Evolutionary conservation across 495 filamentous ascomycete species (phyloP).

Genomic region (Trichoderma erinaceum): DNA sequence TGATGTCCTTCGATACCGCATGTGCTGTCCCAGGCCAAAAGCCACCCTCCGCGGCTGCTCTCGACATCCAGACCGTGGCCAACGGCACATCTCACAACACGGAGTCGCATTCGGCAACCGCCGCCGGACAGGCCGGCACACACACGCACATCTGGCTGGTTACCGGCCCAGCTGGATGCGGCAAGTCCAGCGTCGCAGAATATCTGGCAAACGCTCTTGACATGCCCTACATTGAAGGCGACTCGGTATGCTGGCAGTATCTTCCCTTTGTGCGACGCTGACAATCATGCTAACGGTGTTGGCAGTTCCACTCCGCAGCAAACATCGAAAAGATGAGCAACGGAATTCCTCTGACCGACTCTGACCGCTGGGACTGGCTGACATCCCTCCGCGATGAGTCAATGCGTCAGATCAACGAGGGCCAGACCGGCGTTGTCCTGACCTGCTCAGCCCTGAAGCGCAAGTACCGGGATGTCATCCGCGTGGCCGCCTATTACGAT

Average conservation of each 20-base stretch:
- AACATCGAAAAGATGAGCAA: constrained; percentile 94
- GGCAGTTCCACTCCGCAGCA: constrained; percentile 74
- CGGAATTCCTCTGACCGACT: constrained; percentile 84
- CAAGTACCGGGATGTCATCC: constrained; percentile 96
- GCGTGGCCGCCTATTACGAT: constrained; percentile 73
- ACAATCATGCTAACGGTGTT: constrained; percentile 20
- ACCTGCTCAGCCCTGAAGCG: constrained; percentile 95
- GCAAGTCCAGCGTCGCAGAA: constrained; percentile 88
- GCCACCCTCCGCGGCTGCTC: neutral
- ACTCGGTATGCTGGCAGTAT: constrained; percentile 63
- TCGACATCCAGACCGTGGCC: neutral
- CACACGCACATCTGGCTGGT: constrained; percentile 92
- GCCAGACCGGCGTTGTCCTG: constrained; percentile 74
- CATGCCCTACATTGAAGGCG: constrained; percentile 87
- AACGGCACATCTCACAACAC: neutral
- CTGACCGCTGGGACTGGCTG: constrained; percentile 98
- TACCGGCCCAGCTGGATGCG: constrained; percentile 94
- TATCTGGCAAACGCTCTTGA: constrained; percentile 64
- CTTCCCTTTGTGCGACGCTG: neutral
- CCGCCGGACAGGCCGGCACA: constrained; percentile 17
- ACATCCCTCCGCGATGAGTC: constrained; percentile 80
- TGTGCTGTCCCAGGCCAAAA: neutral
- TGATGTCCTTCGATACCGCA: constrained; percentile 10
- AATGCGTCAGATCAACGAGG: constrained; percentile 51
- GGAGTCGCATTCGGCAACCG: neutral